A percentile compares a stretch with the other conserved stretches of the same genome.
These are phyloP conservation scores for Aotearoamyces nothofagi DNA, from an alignment of 2,329 filamentous ascomycete species.

Conservation along the genomic window DNA sequence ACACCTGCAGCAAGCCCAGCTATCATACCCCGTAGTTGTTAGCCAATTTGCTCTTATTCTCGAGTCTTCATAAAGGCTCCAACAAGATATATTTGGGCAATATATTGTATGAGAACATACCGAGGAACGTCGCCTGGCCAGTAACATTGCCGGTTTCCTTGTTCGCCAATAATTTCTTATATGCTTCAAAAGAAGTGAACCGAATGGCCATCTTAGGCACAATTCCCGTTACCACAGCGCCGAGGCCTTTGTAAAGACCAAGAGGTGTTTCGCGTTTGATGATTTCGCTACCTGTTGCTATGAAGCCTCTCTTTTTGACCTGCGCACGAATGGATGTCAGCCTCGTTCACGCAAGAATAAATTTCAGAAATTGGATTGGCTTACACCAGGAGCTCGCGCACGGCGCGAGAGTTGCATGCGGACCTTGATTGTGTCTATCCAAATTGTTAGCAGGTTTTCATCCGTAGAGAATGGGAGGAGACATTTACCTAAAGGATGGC, in stretches of 20 bases:
- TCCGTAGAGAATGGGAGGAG: background rate
- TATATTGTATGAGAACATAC: constrained; percentile 25
- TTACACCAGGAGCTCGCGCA: constrained; percentile 63
- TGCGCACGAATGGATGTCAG: constrained; percentile 13
- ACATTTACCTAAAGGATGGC: constrained; percentile 19
- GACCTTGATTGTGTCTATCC: constrained; percentile 85
- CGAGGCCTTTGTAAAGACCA: constrained; percentile 94
- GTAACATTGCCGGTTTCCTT: constrained; percentile 50
- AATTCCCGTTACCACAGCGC: constrained; percentile 89
- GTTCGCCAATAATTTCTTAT: constrained; percentile 72
- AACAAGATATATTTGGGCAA: constrained; percentile 1
- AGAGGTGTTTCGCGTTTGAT: constrained; percentile 80
- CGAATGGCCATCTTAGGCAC: constrained; percentile 99
- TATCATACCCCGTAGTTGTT: constrained; percentile 22
- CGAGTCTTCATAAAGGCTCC: too few species aligned
- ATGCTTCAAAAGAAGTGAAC: constrained; percentile 92
- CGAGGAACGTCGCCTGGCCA: constrained; percentile 56
- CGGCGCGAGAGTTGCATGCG: constrained; percentile 95
- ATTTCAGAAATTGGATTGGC: constrained; percentile 16
- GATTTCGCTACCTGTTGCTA: constrained; percentile 75
- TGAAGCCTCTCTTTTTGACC: constrained; percentile 70
- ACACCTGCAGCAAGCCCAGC: constrained; percentile 86
- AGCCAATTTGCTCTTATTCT: constrained; percentile 3
- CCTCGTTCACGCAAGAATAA: background rate
- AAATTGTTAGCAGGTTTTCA: background rate